Base-by-base conservation (phyloP, 768 basidiomycete species). In the Pholiota molesta region DNA sequence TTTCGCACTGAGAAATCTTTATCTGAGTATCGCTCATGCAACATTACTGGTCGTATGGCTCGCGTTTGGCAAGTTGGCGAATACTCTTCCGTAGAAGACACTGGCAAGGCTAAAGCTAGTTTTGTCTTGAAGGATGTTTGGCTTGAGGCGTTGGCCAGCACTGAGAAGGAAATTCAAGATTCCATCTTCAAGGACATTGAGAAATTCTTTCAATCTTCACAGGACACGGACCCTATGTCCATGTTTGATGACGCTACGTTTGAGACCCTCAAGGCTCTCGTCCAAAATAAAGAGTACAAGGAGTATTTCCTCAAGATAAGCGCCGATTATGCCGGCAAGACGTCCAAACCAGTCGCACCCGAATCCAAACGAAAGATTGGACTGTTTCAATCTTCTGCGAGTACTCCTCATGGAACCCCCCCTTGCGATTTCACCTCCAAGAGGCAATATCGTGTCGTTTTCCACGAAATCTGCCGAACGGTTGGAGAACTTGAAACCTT, bases 41-140 rank as follows among this genome's bases (percentile, higher is more conserved):
- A 53, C 33, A 63, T 65, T 13, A 61, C 62, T 56, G 66, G 60
- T 7, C 62, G 64, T 26, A 57, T 51, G 62, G n/a, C 62, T 19
- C 62, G 60, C 1, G 44, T 63, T n/a, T 66, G 59, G 65, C 16
- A n/a, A 28, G 55, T 47, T 14, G 21, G 16, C 2, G 53, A 39
- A 35, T 8, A 55, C 5, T 19, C 7, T 37, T n/a, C 28, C 33
- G 23, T 23, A n/a, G 21, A 40, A 13, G 7, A 51, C 19, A 17
- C 39, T 1, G 42, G 21, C 2, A 49, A 7, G 17, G 39, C 45
- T 3, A 39, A 33, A 11, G 39, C 17, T 10, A 17, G 33, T 29
- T 47, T 59, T 3, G 65, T 62, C 8, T 26, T 71, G 17, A 68
- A 69, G 59, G 67, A 71, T 42, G 61, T 65, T 7, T 71, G 67